A percentile compares a stretch with the other conserved stretches of the same genome.
Evolutionary conservation across 495 filamentous ascomycete genomes (phyloP).

Genomic region (Xylaria telfairii): DNA sequence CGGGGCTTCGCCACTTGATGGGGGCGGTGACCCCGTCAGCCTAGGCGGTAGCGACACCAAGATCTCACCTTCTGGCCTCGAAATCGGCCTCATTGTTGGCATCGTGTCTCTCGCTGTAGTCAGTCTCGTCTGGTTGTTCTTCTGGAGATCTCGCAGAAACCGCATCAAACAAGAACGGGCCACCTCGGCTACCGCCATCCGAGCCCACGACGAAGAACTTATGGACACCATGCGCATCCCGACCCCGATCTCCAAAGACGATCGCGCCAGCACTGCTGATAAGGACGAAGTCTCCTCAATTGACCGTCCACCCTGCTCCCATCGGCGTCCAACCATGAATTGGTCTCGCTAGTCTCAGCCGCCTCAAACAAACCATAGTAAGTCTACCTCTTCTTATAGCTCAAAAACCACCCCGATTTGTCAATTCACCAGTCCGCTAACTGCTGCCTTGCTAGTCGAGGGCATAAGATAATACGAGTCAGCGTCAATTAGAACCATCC

Average conservation of each 20-base stretch:
- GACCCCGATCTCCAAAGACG: slow-evolving; percentile 30
- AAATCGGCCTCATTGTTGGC: slow-evolving; percentile 39
- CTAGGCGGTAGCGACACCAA: slow-evolving; percentile 29
- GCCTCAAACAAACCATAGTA: slow-evolving; percentile 26
- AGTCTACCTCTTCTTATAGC: background rate
- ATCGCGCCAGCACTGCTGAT: slow-evolving; percentile 25
- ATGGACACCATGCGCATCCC: slow-evolving; percentile 18
- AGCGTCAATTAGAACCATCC: background rate
- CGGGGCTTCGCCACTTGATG: slow-evolving; percentile 36
- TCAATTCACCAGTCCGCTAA: background rate
- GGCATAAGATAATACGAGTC: background rate
- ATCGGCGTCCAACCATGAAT: slow-evolving; percentile 9
- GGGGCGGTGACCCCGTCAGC: slow-evolving; percentile 29
- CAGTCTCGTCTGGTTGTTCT: slow-evolving; percentile 34
- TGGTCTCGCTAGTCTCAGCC: slow-evolving; percentile 28
- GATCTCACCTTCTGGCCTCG: slow-evolving; percentile 31
- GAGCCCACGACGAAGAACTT: slow-evolving; percentile 22
- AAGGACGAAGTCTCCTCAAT: slow-evolving; percentile 34
- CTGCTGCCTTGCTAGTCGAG: background rate
- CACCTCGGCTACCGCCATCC: slow-evolving; percentile 5
- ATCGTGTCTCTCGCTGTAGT: slow-evolving; percentile 29
- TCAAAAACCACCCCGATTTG: background rate
- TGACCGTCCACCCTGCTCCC: slow-evolving; percentile 23
- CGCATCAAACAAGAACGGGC: slow-evolving; percentile 24
- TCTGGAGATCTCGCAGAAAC: slow-evolving; percentile 38